Conservation (phyloP, 2,329 filamentous ascomycete species). For the Phaeosphaeriaceae sp. region DNA sequence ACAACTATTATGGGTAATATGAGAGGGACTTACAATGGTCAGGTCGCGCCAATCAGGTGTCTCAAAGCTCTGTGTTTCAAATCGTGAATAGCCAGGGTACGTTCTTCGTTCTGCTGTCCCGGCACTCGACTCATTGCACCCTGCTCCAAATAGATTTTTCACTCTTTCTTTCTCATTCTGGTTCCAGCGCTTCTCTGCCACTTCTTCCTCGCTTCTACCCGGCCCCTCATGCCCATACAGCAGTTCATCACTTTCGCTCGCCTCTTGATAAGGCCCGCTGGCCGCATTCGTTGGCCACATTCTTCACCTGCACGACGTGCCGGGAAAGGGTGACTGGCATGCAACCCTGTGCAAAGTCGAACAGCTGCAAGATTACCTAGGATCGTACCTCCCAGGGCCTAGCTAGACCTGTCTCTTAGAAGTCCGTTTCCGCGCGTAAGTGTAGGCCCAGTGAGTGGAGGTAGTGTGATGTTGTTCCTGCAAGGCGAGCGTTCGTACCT, state of each 20-base stretch:
- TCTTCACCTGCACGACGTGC: constrained; percentile 24
- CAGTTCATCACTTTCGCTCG: constrained; percentile 34
- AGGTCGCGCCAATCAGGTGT: constrained; percentile 38
- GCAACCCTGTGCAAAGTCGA: constrained; percentile 33
- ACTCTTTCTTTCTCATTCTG: constrained; percentile 30
- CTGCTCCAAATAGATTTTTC: constrained; percentile 37
- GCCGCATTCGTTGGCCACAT: constrained; percentile 34
- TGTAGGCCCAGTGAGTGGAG: constrained; percentile 35
- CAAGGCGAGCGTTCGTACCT: constrained; percentile 36
- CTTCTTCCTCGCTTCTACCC: constrained; percentile 25
- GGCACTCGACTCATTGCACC: constrained; percentile 24
- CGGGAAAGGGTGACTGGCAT: constrained; percentile 32
- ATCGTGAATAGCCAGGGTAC: constrained; percentile 35
- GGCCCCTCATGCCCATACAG: constrained; percentile 20
- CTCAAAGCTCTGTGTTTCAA: constrained; percentile 45
- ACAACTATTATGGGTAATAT: constrained; percentile 19
- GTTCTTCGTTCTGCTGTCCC: constrained; percentile 38
- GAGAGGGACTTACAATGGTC: constrained; percentile 38
- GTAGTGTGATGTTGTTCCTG: constrained; percentile 28
- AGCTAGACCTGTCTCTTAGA: constrained; percentile 27
- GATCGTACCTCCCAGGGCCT: constrained; percentile 31
- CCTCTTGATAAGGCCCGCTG: constrained; percentile 31
- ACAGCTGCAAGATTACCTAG: constrained; percentile 30
- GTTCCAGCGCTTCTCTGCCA: constrained; percentile 28
- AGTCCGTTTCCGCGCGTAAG: constrained; percentile 33